Base-by-base conservation (phyloP, 305 asterid genomes). In the Petunia hybrid region DNA sequence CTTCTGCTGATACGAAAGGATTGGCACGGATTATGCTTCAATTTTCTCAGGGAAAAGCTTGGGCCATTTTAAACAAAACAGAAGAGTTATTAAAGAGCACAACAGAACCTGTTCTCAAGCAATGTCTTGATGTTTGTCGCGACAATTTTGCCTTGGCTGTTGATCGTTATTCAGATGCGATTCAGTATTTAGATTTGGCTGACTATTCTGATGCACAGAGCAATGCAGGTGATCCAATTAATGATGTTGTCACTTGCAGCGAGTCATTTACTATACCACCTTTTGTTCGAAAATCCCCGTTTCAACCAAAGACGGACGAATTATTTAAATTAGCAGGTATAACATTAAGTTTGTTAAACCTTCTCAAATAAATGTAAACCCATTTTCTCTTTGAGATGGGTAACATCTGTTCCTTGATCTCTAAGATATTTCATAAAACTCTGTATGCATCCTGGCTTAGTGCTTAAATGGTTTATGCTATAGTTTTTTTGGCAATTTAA, bases 201-300 rank as follows among this genome's bases (percentile, higher is more conserved):
- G 5, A 67, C 0, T 10, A 4, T 63, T 0, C 4, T 36, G 0
- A 0, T 0, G 43, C 16, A 22, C 31, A 22, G 7, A 35, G 1
- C 36, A 0, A 0, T 4, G 0, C 5, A 31, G 13, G 2, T 35
- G 3, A 0, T 8, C 0, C 7, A 31, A 1, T 0, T 1, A 31
- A 2, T 9, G 42, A 1, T 10, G 8, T 4, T 0, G 2, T 9
- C 8, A 36, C 8, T 64, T 64, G 69, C 12, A 43, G 38, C 9
- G 22, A 64, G 0, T 2, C 16, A 36, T 64, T 64, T 64, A 12
- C 69, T 0, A 8, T 4, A 64, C 8, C 8, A 63, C 45, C n/a
- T 31, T 22, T 22, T 22, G 1, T 31, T 63, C 35, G 43, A 7
- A 35, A 13, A 63, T 63, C 68, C 5, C 68, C 68, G 36, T 31